phyloP scores from a whole-genome alignment of 2,329 filamentous ascomycete species.

The Colletotrichum sp. region DNA sequence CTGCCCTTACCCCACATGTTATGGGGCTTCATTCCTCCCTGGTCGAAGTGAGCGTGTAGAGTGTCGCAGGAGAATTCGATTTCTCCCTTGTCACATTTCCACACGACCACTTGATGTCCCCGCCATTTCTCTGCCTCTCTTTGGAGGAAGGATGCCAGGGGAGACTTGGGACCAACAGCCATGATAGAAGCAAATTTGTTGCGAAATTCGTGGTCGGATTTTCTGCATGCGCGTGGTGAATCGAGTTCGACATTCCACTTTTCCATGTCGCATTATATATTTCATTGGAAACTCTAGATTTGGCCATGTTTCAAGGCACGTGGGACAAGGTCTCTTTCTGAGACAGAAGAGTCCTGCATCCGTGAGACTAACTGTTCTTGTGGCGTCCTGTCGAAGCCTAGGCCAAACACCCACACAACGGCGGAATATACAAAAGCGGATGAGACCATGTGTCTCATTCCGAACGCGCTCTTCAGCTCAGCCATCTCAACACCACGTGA shows the following conservation, averaged over 20 bases:
- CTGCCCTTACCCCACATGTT: neutral
- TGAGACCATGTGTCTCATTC: neutral
- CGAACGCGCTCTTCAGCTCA: neutral
- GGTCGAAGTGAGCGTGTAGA: neutral
- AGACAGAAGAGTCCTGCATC: neutral
- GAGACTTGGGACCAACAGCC: neutral
- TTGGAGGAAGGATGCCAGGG: neutral
- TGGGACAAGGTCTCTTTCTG: accelerated
- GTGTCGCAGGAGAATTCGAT: neutral
- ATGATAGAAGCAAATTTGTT: neutral
- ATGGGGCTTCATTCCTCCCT: neutral
- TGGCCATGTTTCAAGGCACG: neutral
- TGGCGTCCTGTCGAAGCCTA: neutral
- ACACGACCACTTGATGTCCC: neutral
- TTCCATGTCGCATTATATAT: neutral
- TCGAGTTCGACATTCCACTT: neutral
- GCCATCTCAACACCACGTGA: neutral
- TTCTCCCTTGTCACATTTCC: neutral
- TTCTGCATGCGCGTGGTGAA: neutral
- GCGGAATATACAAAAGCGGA: neutral
- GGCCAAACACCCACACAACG: neutral
- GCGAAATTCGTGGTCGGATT: neutral
- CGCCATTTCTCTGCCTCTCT: neutral
- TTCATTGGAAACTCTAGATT: neutral
- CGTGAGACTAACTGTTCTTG: neutral